Percentiles rank a stretch among this genome's conserved stretches.
These are phyloP conservation scores for Russula vinacea DNA, from an alignment of 768 basidiomycete species.

Conservation along the genomic window DNA sequence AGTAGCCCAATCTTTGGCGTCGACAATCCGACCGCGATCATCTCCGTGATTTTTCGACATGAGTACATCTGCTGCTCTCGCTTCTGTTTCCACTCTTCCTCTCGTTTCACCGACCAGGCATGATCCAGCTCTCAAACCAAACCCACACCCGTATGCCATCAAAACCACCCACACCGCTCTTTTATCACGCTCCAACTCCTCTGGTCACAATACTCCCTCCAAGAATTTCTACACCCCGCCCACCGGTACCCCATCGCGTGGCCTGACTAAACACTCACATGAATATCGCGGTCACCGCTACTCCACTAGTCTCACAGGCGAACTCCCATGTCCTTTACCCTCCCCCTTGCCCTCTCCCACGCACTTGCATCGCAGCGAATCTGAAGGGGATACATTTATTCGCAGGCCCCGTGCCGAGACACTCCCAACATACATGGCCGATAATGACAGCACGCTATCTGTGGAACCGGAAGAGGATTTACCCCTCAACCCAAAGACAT, in stretches of 20 bases:
- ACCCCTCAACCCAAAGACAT: constrained; percentile 59
- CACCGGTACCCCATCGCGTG: constrained; percentile 20
- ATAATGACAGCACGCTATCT: constrained; percentile 16
- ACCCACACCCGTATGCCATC: constrained; percentile 78
- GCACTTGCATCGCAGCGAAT: constrained; percentile 16
- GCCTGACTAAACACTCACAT: constrained; percentile 33
- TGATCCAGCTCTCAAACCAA: constrained; percentile 43
- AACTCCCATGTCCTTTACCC: constrained; percentile 50
- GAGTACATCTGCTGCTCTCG: constrained; percentile 2
- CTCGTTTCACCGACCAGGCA: constrained; percentile 26
- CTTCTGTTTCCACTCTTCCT: background rate
- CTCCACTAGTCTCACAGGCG: constrained; percentile 42
- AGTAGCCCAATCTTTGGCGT: background rate
- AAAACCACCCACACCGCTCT: constrained; percentile 74
- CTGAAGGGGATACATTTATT: constrained; percentile 23
- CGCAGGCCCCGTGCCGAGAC: constrained; percentile 43
- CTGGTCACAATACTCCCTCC: constrained; percentile 41
- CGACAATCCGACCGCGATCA: background rate
- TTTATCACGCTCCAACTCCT: constrained; percentile 62
- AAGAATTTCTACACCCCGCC: constrained; percentile 51
- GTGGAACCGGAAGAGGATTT: constrained; percentile 37
- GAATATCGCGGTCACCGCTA: constrained; percentile 43
- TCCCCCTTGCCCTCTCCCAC: constrained; percentile 31
- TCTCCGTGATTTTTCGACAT: background rate
- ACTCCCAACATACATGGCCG: constrained; percentile 35